Base-by-base conservation (phyloP, 2,329 filamentous ascomycete species). In the Lachnellula willkommii region DNA sequence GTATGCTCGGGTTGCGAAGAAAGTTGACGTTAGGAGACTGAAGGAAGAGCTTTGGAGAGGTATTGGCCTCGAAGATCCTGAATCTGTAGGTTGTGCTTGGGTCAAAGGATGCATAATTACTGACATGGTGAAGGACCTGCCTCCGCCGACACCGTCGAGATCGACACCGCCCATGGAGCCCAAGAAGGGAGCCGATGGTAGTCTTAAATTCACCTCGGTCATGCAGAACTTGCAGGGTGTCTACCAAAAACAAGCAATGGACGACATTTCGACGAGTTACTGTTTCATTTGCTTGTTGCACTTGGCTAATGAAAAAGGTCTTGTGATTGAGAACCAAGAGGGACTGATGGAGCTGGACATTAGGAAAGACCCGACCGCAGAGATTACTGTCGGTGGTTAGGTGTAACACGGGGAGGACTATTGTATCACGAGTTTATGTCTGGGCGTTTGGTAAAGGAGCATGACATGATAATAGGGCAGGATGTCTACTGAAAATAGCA, bases 221-320 rank as follows among this genome's bases (percentile, higher is more conserved):
- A 95, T 99, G 84, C 95, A 95, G 69, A 86, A 86, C 59, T 76
- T 99, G 47, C 89, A 95, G 69, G 74, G 79, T 4, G 90, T 96
- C 7, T 99, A 99, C 68, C 87, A 91, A 11, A 88, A 89, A 71
- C 80, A 89, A 63, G 83, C 85, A 58, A 89, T 99, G 84, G 85
- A 88, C 58, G 94, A 99, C 72, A 97, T 99, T 67, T 96, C 91
- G 37, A 99, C 94, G 0, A 95, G 82, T 60, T 87, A 76, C 73
- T 95, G 94, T 71, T 99, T 97, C 74, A 99, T 99, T 61, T 89
- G 85, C 66, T 70, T 89, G 36, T 72, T 90, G 54, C 87, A 90
- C 74, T 66, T 90, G 62, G 87, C 87, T n/a, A 90, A 90, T 63
- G 87, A 90, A 66, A 87, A 89, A 69, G 87, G 87, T 1, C 71